Base-by-base conservation (phyloP, 179 eudicot species). In the Beta lomatogona region DNA sequence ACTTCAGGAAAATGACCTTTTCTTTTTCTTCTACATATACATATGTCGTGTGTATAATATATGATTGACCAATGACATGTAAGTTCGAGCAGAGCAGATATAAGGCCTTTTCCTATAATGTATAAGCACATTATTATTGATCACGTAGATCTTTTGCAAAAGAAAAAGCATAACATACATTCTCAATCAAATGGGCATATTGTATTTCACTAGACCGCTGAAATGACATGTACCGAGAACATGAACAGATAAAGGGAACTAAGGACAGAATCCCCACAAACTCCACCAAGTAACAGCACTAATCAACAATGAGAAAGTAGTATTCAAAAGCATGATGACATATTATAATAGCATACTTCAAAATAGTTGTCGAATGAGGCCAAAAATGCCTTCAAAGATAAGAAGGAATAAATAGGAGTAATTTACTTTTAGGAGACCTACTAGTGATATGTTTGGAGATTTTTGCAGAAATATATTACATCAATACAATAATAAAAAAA, bases 261-360 rank as follows among this genome's bases (percentile, higher is more conserved):
- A 19, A 46, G 36, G 63, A 44, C 73, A 63, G 73, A 73, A 80
- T 48, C 9, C 78, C 15, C 41, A 36, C 2, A 64, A 31, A 80
- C 60, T 64, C 77, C 82, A 58, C 75, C 52, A 68, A 60, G 53
- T 63, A 8, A 71, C 19, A 80, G 28, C 45, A 16, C 7, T 19
- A 73, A 61, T 79, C 70, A 72, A 22, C 8, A 68, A 55, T 59
- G 15, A 70, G 75, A 31, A 65, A 54, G 65, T 25, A 55, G 13
- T 16, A 50, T 45, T 22, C 66, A 25, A 31, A 14, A 74, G 14
- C 73, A 52, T 80, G 73, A 25, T 53, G 63, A 75, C 67, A 74
- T 12, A 65, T 65, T 41, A 3, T 65, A 54, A 66, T 22, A 66
- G 45, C 46, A 67, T 45, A 36, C 16, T 28, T 45, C 41, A 12